Percentiles rank a stretch among this genome's conserved stretches.
These are phyloP conservation scores for Gentiana straminea DNA, from an alignment of 257 asterid species.

Conservation along the genomic window DNA sequence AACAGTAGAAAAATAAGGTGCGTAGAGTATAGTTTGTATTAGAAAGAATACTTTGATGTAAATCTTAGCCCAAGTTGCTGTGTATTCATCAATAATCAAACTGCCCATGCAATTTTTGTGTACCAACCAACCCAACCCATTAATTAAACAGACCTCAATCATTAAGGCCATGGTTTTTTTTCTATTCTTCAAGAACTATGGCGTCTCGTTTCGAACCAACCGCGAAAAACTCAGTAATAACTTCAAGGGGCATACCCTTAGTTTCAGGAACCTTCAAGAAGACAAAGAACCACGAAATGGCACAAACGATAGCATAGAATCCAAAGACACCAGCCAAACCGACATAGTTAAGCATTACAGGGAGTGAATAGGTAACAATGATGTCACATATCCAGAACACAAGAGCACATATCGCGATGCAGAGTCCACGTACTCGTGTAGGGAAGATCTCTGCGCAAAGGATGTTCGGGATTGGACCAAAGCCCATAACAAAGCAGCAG, in stretches of 20 bases:
- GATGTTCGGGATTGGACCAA: conserved; percentile 66
- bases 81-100: too few relatives aligned
- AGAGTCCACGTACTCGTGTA: conserved; percentile 45
- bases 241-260: conserved; percentile 80
- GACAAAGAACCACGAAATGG: conserved; percentile 44
- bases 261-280: conserved; percentile 68
- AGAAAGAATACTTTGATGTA: too few relatives aligned
- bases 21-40: too few relatives aligned
- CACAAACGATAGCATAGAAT: conserved; percentile 36
- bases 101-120: too few relatives aligned
- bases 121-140: too few relatives aligned
- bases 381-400: conserved; percentile 40
- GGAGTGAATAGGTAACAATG: conserved; percentile 41
- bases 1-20: too few relatives aligned
- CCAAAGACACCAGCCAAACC: conserved; percentile 60
- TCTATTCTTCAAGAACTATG: too few relatives aligned
- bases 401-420: conserved; percentile 55
- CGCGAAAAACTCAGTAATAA: conserved; percentile 51
- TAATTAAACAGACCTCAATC: too few relatives aligned
- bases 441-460: conserved; percentile 67
- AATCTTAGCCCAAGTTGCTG: too few relatives aligned
- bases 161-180: too few relatives aligned
- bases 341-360: conserved; percentile 35
- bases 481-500: conserved; percentile 56
- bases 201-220: conserved; percentile 47